Conservation (phyloP, 345 rosid species). For the Rhodamnia argentea region DNA sequence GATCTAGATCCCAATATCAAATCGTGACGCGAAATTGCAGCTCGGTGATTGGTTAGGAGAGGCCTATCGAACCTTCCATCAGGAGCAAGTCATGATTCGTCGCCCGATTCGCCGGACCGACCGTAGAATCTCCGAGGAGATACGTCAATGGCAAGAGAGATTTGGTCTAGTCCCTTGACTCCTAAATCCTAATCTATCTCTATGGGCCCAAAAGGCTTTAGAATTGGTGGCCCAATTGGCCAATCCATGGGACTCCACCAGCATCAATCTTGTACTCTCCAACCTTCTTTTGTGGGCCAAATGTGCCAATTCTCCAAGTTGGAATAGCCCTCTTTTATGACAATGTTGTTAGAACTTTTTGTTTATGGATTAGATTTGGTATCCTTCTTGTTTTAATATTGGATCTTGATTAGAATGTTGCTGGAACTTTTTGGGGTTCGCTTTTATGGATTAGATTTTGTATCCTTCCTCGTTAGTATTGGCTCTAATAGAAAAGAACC, state of each 20-base stretch:
- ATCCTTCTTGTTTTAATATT: not conserved
- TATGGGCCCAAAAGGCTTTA: not conserved
- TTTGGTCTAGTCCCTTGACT: not conserved
- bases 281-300: not conserved
- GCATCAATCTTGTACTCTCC: not conserved
- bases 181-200: not conserved
- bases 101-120: not conserved
- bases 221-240: not conserved
- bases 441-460: not conserved
- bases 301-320: not conserved
- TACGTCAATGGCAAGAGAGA: not conserved
- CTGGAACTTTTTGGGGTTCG: not conserved
- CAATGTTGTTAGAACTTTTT: not conserved
- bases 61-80: not conserved
- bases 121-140: not conserved
- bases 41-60: not conserved
- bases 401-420: not conserved
- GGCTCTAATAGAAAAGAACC: not conserved
- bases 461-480: not conserved
- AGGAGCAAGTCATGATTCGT: not conserved
- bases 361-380: not conserved
- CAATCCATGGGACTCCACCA: not conserved
- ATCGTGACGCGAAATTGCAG: not conserved
- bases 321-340: not conserved
- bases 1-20: not conserved